Base-by-base conservation (phyloP, 2,329 filamentous ascomycete genomes). In the Cadophora sp. region DNA sequence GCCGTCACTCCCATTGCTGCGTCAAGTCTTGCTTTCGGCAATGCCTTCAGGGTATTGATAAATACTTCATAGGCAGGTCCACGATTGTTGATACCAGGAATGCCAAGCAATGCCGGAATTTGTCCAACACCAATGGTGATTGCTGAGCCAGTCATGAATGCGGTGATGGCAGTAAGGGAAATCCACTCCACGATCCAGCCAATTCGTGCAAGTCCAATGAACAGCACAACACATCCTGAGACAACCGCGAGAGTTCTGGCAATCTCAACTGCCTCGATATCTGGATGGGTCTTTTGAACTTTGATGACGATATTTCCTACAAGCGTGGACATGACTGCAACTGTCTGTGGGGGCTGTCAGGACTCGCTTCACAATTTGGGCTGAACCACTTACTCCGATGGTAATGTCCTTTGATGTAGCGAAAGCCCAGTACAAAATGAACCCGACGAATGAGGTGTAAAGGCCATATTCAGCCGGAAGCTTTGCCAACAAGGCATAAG, bases 361-460 rank as follows among this genome's bases (percentile, higher is more conserved):
- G n/a, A 7, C 36, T 24, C 27, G 20, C 13, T 41, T 39, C n/a
- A 2, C 1, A 59, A 73, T 20, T 47, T 20, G n/a, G 20, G 22
- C 30, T 27, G 27, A 5, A 59, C 1, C 55, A 85, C 89, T 81
- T 83, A 92, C 91, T n/a, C 95, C 95, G 65, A 98, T 98, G 9
- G 95, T 97, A 76, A 99, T 98, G 79, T 99, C 95, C 78, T 98
- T 99, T 13, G 94, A 97, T 0, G 96, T 99, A 41, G 94, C 96
- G 76, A 98, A 98, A 76, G 97, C 91, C 95, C 95, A 98, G 80
- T 99, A 99, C 68, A 97, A 84, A 69, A 97, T 79, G 18, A 97
- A 94, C 59, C 95, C 96, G 86, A 97, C 95, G 77, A 99, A 98
- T 0, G 95, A 97, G 0, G 95, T 96, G 80, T 97, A 97, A 0